Evolutionary conservation across 2,329 filamentous ascomycete genomes (phyloP).

Genomic region (Aspergillus tubingensis): DNA sequence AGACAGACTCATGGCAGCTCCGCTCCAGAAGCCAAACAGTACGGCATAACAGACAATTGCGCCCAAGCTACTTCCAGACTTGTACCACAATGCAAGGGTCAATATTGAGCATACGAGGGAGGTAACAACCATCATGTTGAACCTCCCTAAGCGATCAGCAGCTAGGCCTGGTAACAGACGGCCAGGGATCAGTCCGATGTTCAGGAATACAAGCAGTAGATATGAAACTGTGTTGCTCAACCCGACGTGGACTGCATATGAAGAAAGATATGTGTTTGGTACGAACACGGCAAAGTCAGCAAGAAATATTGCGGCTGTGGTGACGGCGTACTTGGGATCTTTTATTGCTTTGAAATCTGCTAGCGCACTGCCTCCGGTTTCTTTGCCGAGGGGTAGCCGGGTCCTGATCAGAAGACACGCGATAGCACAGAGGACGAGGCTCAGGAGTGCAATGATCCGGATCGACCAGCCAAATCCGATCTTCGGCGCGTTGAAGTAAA

Average conservation of each 20-base stretch:
- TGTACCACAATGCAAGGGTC: conserved; percentile 3
- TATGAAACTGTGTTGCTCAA: conserved; percentile 31
- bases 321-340: conserved; percentile 28
- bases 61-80: background rate
- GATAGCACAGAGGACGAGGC: conserved; percentile 14
- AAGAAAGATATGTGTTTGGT: conserved; percentile 38
- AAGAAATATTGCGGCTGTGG: conserved; percentile 34
- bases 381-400: background rate
- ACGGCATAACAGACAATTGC: conserved; percentile 6
- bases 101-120: background rate
- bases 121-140: conserved; percentile 34
- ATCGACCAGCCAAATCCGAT: conserved; percentile 38
- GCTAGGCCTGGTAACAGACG: conserved; percentile 36
- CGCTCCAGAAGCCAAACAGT: conserved; percentile 4
- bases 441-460: conserved; percentile 32
- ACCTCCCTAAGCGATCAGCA: conserved; percentile 37
- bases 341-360: conserved; percentile 27
- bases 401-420: conserved; percentile 9
- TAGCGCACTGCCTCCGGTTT: background rate
- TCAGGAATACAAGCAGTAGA: conserved; percentile 35
- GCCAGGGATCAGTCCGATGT: conserved; percentile 36
- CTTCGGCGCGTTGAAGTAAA: conserved; percentile 29
- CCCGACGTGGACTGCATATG: conserved; percentile 31
- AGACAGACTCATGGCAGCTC: conserved; percentile 4
- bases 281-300: conserved; percentile 41